Evolutionary conservation across 306 rosid species (phyloP), one percentile per base, ranked within the genome.

Genomic region (Vicia faba): DNA sequence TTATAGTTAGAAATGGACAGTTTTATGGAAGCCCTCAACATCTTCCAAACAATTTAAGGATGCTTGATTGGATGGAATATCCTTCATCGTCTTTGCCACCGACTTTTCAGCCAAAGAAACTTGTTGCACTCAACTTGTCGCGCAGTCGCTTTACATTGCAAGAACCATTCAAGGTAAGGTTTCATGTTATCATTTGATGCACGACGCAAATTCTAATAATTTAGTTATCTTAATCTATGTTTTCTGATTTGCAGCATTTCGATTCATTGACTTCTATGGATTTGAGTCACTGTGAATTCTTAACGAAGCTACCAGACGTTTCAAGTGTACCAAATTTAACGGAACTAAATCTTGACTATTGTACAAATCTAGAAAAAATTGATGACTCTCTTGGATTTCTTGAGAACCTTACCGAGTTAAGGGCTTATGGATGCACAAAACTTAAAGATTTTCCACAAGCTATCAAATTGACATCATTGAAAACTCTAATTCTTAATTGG

Each of bases 1-100:
- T 78, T 20, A 78, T 81, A 4, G 76, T 81, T 44, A 23, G 61
- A 70, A 78, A 53, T 25, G 80, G 72, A 44, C 4, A 61, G 8
- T 36, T 78, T 29, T 50, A 16, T 46, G 77, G 82, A 59, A 69
- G 68, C 38, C 85, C 74, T 14, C 73, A 81, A 45, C 48, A 77
- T 73, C 85, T 81, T 59, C 85, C 85, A 26, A 73, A 76, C 57
- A 78, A 31, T 38, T 65, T 81, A 65, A 81, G 85, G 64, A 36
- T 77, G 63, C 82, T 81, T 51, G 85, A 81, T 15, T 81, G 85
- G 80, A 70, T 53, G 71, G 54, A 66, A 36, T 81, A 73, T 68
- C 80, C 85, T 18, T 79, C 80, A 49, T 38, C 77, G 31, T 75
- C 83, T 12, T 79, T 79, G 7, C 83, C 80, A 49, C 40, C 79